Conservation (phyloP, 2,329 filamentous ascomycete species). For the Cladosporium sp. region DNA sequence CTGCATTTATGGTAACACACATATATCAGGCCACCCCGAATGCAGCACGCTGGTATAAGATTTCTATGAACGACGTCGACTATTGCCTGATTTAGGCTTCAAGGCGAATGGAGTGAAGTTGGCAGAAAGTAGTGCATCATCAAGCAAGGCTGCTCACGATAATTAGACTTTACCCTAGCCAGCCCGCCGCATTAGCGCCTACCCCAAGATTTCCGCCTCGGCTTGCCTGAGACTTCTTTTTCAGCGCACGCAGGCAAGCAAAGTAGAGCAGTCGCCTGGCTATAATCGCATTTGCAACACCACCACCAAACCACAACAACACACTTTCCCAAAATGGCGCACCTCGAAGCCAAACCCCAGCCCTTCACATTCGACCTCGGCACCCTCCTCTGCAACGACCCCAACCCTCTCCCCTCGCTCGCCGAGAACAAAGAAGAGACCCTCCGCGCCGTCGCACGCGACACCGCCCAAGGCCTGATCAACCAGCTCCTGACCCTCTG, state of each 20-base stretch:
- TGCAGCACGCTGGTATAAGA: not conserved
- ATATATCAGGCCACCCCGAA: not conserved
- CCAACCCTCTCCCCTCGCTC: slow-evolving; percentile 71
- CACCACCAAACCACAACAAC: not conserved
- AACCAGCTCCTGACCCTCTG: slow-evolving; percentile 93
- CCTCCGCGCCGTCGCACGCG: slow-evolving; percentile 74
- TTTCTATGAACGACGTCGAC: not conserved
- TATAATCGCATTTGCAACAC: not conserved
- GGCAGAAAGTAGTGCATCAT: not conserved
- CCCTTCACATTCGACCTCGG: slow-evolving; percentile 92
- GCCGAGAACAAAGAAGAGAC: slow-evolving; percentile 58
- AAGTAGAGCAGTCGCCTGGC: slow-evolving; percentile 3
- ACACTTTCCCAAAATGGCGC: slow-evolving; percentile 25
- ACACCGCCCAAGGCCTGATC: slow-evolving; percentile 87
- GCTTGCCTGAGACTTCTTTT: slow-evolving; percentile 13
- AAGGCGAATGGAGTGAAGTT: not conserved
- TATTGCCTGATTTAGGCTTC: not conserved
- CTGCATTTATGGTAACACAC: not conserved
- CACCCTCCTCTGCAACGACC: slow-evolving; percentile 80
- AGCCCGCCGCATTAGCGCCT: slow-evolving; percentile 1
- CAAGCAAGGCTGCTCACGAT: not conserved
- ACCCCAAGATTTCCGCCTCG: slow-evolving; percentile 16
- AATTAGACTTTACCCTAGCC: slow-evolving; percentile 14
- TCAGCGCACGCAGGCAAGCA: not conserved
- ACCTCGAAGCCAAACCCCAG: slow-evolving; percentile 66